Base-by-base conservation (phyloP, 352 stramenopile genomes). In the Vaucheria bursata region DNA sequence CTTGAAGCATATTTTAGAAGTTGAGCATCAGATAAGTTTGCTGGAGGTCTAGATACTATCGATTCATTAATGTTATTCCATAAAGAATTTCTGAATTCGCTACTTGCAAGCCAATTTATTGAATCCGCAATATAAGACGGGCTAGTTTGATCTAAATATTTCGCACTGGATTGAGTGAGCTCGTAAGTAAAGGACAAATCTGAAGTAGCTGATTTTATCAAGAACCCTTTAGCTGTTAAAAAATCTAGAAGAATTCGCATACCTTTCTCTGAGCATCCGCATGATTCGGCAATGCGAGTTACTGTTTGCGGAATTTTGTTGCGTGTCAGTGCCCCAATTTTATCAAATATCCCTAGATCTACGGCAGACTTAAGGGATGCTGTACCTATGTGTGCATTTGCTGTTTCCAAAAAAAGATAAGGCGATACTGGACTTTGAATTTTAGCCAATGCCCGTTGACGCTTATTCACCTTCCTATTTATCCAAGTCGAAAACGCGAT, bases 371-470 rank as follows among this genome's bases (percentile, higher is more conserved):
- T 72, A 1, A 72, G 65, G 1, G 31, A 45, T 36, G 65, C 65
- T 6, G 6, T 72, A 1, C 1, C 65, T 7, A 72, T 35, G 65
- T 72, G 65, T 2, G 65, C 65, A 38, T 72, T 72, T 2, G 65
- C 65, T 34, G 65, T 72, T 4, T 72, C 65, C 6, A 72, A 2
- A 40, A 72, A 72, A 12, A 72, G 65, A 29, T 72, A 45, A 39
- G 65, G 65, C 33, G 65, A 72, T 29, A 35, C 65, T 2, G 6
- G 6, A 36, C 33, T 7, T 5, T 12, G 5, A 12, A 12, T 5
- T 40, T 38, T 39, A 25, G 1, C 3, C 1, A 38, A 6, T 1
- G 65, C 65, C 40, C n/a, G 29, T 34, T 35, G 12, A 29, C 65
- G 6, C 12, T 8, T 25, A 1, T 32, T 25, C 6, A 72, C 65